Evolutionary conservation across 139 green algal genomes (phyloP), one percentile per base, ranked within the genome.

Genomic region (Chlamydomonas sp.): DNA sequence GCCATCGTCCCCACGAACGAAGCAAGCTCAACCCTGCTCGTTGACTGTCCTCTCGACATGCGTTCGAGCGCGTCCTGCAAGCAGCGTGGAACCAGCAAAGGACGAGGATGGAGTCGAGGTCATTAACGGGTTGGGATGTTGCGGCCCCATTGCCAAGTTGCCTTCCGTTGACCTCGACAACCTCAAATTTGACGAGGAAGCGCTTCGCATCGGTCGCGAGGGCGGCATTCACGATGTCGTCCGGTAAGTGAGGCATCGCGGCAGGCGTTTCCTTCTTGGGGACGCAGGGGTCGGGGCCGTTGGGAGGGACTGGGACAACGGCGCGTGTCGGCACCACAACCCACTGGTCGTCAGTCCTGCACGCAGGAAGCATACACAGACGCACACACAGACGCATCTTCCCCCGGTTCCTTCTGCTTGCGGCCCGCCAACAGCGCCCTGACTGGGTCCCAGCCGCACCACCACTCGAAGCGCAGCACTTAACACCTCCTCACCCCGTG

Each of bases 151-250:
- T 0, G 18, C 16, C 14, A 75, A 18, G 10, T 60, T 72, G n/a
- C 31, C 31, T 49, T 49, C 31, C 31, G 14, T 86, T 4, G 31
- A 76, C 5, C 3, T 79, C 1, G 58, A 14, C 7, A 17, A 87
- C 0, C 4, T 64, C 63, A 64, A 12, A 1, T 69, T 31, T 14
- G 68, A 63, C 1, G 58, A 76, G 17, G 57, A 77, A 18, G 75
- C 75, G 57, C 75, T 69, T 3, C 0, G 31, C 3, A 31, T 60
- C 8, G 84, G 57, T 2, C 16, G 72, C 0, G 9, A 60, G 63
- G 84, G 84, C 57, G 1, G 69, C 2, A 49, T 75, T 4, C 84
- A 88, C 84, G 84, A 88, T 57, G 20, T 83, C 17, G 49, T 83
- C 0, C 5, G 1, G 84, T 88, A 58, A 82, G 84, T 63, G 66